phyloP scores from a whole-genome alignment of 495 filamentous ascomycete genomes.

The Podospora didyma region DNA sequence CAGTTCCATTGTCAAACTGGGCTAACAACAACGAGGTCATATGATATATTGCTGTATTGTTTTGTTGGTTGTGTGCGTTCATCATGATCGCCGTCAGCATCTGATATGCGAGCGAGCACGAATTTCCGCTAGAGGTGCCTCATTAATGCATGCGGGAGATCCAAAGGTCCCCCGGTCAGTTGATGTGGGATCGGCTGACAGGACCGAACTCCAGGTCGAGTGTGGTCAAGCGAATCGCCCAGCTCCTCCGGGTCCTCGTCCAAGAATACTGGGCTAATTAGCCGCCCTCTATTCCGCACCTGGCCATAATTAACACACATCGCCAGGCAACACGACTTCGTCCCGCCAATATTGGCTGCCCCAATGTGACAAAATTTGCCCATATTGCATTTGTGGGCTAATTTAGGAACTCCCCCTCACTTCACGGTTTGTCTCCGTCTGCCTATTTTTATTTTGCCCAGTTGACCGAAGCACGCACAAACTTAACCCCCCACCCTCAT shows the following conservation, averaged over 20 bases:
- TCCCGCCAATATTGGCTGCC: neutral
- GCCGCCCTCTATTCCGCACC: slow-evolving; percentile 18
- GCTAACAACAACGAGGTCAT: no score
- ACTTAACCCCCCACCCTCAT: neutral
- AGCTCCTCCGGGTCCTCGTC: neutral
- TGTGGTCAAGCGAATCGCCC: neutral
- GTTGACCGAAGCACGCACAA: slow-evolving; percentile 4
- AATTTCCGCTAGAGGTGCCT: neutral
- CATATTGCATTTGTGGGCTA: slow-evolving; percentile 23
- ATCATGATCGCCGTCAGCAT: neutral
- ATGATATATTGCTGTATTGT: neutral
- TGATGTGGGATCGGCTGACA: neutral
- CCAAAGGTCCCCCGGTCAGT: slow-evolving; percentile 2
- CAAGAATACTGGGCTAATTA: slow-evolving; percentile 27
- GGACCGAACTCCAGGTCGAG: neutral
- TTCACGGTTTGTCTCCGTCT: neutral
- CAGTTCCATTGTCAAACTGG: no score
- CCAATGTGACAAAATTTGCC: slow-evolving; percentile 19
- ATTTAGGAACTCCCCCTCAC: slow-evolving; percentile 15
- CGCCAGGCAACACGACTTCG: neutral
- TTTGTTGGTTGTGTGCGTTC: neutral
- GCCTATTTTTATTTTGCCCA: slow-evolving; percentile 9
- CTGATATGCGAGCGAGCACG: neutral
- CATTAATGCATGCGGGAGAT: slow-evolving; percentile 2
- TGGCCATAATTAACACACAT: slow-evolving; percentile 11